phyloP scores from a whole-genome alignment of 2,329 filamentous ascomycete species.

The Ophiostoma montium region DNA sequence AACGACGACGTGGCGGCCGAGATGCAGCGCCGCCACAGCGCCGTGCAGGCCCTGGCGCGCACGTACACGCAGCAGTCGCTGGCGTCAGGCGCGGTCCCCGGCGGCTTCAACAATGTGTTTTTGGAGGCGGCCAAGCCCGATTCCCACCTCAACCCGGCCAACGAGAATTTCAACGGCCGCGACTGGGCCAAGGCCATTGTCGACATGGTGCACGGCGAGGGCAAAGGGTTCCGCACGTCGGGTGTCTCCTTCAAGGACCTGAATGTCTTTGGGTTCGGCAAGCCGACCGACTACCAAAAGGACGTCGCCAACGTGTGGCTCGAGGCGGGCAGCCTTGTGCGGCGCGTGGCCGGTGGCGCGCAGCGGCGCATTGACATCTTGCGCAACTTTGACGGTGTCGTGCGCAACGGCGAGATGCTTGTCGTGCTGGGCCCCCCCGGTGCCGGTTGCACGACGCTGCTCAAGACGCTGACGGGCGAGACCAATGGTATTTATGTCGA shows the following conservation, averaged over 20 bases:
- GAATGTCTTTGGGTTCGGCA: slow-evolving; percentile 54
- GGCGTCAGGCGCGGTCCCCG: slow-evolving; percentile 10
- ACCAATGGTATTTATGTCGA: slow-evolving; percentile 67
- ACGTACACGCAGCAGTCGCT: slow-evolving; percentile 33
- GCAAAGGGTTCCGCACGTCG: slow-evolving; percentile 41
- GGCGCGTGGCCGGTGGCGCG: slow-evolving; percentile 36
- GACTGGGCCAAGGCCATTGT: slow-evolving; percentile 48
- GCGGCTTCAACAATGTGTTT: slow-evolving; percentile 33
- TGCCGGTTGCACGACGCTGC: slow-evolving; percentile 67
- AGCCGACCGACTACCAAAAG: slow-evolving; percentile 56
- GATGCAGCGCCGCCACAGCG: slow-evolving; percentile 34
- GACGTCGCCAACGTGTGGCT: slow-evolving; percentile 49
- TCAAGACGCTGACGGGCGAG: slow-evolving; percentile 75
- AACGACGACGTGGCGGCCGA: slow-evolving; percentile 28
- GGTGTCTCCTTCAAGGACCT: slow-evolving; percentile 55
- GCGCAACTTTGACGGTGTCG: slow-evolving; percentile 51
- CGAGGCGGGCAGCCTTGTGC: slow-evolving; percentile 28
- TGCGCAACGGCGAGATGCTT: slow-evolving; percentile 60
- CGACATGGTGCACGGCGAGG: slow-evolving; percentile 35
- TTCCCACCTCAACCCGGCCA: slow-evolving; percentile 34
- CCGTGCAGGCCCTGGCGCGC: slow-evolving; percentile 42
- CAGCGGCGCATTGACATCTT: slow-evolving; percentile 53
- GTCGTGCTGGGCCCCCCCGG: slow-evolving; percentile 60
- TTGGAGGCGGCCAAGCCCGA: slow-evolving; percentile 21
- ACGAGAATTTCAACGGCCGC: slow-evolving; percentile 34